These are phyloP conservation scores for Fusarium pseudocircinatum DNA, from an alignment of 2,329 filamentous ascomycete species.

Conservation along the genomic window DNA sequence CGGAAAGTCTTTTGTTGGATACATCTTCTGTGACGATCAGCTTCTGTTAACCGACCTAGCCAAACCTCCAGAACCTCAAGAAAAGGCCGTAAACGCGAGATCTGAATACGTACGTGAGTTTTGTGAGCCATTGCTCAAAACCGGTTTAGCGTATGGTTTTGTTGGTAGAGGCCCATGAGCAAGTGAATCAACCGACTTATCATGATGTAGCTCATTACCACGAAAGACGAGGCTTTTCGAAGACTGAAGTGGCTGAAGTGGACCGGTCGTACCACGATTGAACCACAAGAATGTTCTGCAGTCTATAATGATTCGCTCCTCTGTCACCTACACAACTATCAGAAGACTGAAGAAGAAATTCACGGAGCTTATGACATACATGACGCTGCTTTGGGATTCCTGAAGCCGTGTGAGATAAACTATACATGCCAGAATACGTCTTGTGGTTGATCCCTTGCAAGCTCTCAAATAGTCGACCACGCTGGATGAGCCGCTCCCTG, in stretches of 20 bases:
- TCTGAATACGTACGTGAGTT: neutral
- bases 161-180: neutral
- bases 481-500: neutral
- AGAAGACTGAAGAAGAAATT: fast-evolving
- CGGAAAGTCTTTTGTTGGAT: neutral
- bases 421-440: neutral
- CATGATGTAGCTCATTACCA: neutral
- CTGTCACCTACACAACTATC: neutral
- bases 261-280: neutral
- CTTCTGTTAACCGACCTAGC: fast-evolving
- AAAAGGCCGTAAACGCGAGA: fast-evolving
- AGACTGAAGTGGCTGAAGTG: neutral
- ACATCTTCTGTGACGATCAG: neutral
- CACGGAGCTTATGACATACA: neutral
- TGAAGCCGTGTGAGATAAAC: neutral
- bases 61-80: fast-evolving
- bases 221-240: neutral
- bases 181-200: fast-evolving
- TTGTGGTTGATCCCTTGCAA: constrained; percentile 2
- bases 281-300: neutral
- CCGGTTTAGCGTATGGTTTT: fast-evolving
- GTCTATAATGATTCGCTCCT: constrained; percentile 1
- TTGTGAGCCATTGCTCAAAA: neutral
- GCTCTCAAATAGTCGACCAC: neutral
- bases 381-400: neutral